phyloP scores from a whole-genome alignment of 2,329 filamentous ascomycete species.

The Pseudocercospora pini-densiflorae region DNA sequence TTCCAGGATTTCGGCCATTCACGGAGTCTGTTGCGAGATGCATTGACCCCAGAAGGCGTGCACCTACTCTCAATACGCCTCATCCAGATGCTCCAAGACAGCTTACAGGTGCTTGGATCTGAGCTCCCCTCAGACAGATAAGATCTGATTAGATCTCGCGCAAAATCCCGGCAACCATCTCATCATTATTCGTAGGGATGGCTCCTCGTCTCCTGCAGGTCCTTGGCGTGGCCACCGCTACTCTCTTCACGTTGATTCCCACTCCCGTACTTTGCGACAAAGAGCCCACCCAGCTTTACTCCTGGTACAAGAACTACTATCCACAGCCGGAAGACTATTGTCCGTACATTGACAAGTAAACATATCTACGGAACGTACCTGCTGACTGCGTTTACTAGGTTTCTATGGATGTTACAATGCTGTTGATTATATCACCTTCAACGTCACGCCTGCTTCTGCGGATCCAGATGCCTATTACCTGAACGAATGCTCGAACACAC shows the following conservation, averaged over 20 bases:
- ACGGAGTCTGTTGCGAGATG: not conserved
- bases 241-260: not conserved
- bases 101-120: not conserved
- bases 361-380: not conserved
- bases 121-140: not conserved
- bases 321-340: conserved; percentile 21
- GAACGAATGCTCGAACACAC: conserved; percentile 20
- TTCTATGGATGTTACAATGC: conserved; percentile 12
- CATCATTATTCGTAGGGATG: not conserved
- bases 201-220: not conserved
- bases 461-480: conserved; percentile 14
- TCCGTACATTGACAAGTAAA: not conserved
- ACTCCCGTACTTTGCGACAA: not conserved
- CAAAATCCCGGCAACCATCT: not conserved
- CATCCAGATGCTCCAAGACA: not conserved
- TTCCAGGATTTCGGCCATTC: not conserved
- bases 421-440: conserved; percentile 17
- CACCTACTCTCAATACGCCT: too few relatives aligned
- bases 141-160: conserved; percentile 7
- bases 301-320: conserved; percentile 28
- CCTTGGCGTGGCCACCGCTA: not conserved
- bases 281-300: conserved; percentile 18
- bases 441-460: conserved; percentile 15
- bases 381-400: not conserved
- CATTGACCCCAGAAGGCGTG: too few relatives aligned